Base-by-base conservation (phyloP, 2,329 filamentous ascomycete species). In the Atkinsonella texensis region DNA sequence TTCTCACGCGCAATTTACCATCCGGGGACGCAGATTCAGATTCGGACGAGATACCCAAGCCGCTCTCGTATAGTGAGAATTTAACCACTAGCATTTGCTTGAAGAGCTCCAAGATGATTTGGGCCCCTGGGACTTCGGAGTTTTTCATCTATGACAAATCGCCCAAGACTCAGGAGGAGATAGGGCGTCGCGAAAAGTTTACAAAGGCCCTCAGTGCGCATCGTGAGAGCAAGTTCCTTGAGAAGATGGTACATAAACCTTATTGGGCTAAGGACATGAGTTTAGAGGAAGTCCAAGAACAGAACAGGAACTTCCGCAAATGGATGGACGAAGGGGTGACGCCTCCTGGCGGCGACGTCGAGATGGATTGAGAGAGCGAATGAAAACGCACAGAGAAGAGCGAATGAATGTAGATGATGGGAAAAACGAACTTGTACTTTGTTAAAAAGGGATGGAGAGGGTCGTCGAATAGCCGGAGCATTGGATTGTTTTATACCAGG, bases 161-260 rank as follows among this genome's bases (percentile, higher is more conserved):
- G 56, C 74, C 86, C 60, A 80, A 81, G 67, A 74, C 81, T 17
- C 77, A 82, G 57, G 85, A 89, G 62, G 82, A 83, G 60, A 78
- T 77, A 32, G 70, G 73, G 53, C 62, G 68, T 28, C 67, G 69
- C 7, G 68, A 69, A 28, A 72, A 78, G 60, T 68, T 72, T 58
- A 66, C 87, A 71, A 76, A 77, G 63, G 65, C 67, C 6, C 59
- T 72, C 13, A 68, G 65, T 47, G 79, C 84, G 54, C 80, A 85
- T 68, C 85, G 87, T 23, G 77, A 87, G 56, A 73, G 73, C 58
- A 86, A 81, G 65, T 71, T 90, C 63, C 77, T 79, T 56, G 85
- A 93, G 75, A 93, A 91, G 74, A 74, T 89, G 66, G 81, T 94
- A 56, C 84, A 84, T 69, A 86, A 90, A 74, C 83, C 84, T 54